Evolutionary conservation across 345 rosid species (phyloP), one percentile per base, ranked within the genome.

Genomic region (Litchi chinensis): DNA sequence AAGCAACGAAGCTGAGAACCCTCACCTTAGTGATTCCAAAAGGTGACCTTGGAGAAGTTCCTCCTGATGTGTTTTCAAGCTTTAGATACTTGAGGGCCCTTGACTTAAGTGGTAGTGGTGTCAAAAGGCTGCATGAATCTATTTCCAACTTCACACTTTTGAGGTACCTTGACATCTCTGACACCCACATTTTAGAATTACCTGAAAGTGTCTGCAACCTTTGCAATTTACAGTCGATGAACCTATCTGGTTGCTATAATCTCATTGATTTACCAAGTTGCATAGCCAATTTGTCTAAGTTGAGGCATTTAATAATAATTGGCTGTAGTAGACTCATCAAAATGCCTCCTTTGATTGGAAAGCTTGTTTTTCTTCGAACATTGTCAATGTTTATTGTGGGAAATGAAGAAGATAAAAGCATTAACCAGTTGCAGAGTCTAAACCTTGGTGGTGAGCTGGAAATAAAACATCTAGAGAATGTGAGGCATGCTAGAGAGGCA

Each of bases 81-180:
- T 83, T 83, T 65, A 76, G 62, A 21, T 48, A 72, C 70, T 67
- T 82, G 71, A 46, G 85, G 60, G 63, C 32, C 50, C 52, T 83
- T 19, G 79, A 76, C 79, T n/a, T 83, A 64, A 79, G 82, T 21
- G 67, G 79, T 59, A 70, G 79, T 65, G 85, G 82, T 41, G 71
- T 82, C 2, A 76, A 69, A 66, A 76, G 0, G 62, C 72, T 79
- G 57, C 68, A 68, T 0, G 72, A 68, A 57, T 66, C 85, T 19
- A 46, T 79, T 59, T 70, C 74, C 15, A 46, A 63, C 48, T 26
- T 64, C 26, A 39, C 62, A 71, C 73, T 59, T 76, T 76, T 83
- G 56, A 76, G 80, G 43, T 68, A 76, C n/a, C 85, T 83, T 7
- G 85, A 83, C 68, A 21, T 83, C 71, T 79, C 82, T 46, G 39